Evolutionary conservation across 2,329 filamentous ascomycete species (phyloP), one percentile per base, ranked within the genome.

Genomic region (Penicillium occitanis): DNA sequence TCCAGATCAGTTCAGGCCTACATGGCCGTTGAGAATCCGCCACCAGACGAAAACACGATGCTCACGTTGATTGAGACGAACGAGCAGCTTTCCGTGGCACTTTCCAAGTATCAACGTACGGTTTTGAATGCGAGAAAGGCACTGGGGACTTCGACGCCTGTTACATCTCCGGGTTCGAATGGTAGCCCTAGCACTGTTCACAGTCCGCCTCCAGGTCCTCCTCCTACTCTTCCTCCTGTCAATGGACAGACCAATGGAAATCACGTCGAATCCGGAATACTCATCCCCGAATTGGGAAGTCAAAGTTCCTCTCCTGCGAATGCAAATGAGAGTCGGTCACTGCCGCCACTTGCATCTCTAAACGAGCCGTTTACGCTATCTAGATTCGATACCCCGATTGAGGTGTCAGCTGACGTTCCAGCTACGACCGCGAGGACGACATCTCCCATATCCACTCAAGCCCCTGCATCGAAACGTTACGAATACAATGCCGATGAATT

Each of bases 11-110:
- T 98, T 71, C 93, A 97, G 73, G 84, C 84, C 37, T 98, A 96
- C 79, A 97, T 98, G 83, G 84, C 88, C 50, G 87, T 89, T 57
- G 88, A 90, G 65, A 86, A 92, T 74, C 93, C 94, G 0, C 76
- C 87, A 0, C 93, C 94, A 0, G 95, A 98, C 77, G 94, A 97
- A 73, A 90, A 97, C 71, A 98, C 94, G 0, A 92, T 98, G 86
- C 88, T 95, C 75, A 93, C 88, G 14, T 82, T 99, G 68, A 97
- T 99, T 73, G 93, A 97, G 77, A 95, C 92, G 14, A 97, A 96
- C 75, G 95, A 98, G 78, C 91, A 94, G 75, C 83, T 99, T 35
- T 91, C 92, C 68, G 87, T 91, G 53, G 90, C 93, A 0, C 84
- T 94, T 48, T 95, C 88, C 69, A 89, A 92, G 74, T 92, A 97